Percentiles rank a stretch among this genome's conserved stretches.
Evolutionary conservation across 139 green algal species (phyloP).

Genomic region (Pseudopediastrum boryanum): DNA sequence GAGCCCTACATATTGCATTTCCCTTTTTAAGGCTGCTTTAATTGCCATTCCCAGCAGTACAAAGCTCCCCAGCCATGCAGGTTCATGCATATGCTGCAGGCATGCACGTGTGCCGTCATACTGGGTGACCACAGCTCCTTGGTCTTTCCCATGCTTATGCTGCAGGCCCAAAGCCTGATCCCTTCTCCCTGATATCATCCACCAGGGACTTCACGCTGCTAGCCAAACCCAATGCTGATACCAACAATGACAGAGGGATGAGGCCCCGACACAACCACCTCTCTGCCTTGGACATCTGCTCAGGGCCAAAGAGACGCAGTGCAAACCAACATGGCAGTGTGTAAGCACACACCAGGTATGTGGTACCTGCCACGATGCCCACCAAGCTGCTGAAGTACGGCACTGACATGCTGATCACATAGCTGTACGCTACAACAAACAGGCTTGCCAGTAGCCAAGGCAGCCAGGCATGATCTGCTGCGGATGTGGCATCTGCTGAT

Average conservation of each 20-base stretch:
- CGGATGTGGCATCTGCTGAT: neutral
- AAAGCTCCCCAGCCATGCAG: no score
- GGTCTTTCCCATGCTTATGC: no score
- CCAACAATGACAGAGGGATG: conserved; percentile 34
- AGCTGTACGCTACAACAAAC: conserved; percentile 56
- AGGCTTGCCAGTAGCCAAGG: conserved; percentile 42
- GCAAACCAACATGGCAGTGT: conserved; percentile 56
- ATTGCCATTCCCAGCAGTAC: no score
- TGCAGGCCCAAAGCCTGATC: conserved; percentile 29
- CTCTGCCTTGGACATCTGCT: conserved; percentile 23
- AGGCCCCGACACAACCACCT: conserved; percentile 18
- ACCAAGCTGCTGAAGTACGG: conserved; percentile 67
- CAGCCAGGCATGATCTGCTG: conserved; percentile 13
- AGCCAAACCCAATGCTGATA: conserved; percentile 33
- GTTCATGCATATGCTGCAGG: no score
- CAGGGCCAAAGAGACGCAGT: conserved; percentile 40
- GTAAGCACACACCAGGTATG: conserved; percentile 63
- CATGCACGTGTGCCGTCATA: no score
- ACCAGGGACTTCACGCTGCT: conserved; percentile 43
- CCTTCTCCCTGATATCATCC: conserved; percentile 20
- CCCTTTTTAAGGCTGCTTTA: no score
- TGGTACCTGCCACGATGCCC: conserved; percentile 54
- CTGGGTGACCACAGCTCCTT: no score
- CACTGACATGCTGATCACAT: conserved; percentile 47
- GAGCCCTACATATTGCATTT: no score